Evolutionary conservation across 2,329 filamentous ascomycete species (phyloP).

Genomic region (Colletotrichum zoysiae): DNA sequence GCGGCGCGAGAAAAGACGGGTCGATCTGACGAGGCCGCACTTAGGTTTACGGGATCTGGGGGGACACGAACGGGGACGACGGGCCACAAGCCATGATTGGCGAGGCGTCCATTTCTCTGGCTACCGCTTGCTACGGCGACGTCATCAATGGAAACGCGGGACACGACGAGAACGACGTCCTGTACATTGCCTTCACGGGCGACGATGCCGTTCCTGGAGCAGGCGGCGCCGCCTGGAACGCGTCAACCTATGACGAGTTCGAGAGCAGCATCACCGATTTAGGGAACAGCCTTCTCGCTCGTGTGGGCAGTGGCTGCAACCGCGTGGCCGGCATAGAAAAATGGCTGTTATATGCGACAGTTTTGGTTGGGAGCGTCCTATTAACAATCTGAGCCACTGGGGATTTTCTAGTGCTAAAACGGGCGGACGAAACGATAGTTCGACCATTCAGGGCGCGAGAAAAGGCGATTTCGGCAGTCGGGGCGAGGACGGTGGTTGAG

Average conservation of each 20-base stretch:
- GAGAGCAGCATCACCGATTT: slow-evolving; percentile 63
- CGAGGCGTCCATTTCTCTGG: slow-evolving; percentile 69
- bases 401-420: neutral
- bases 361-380: neutral
- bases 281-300: slow-evolving; percentile 64
- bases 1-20: neutral
- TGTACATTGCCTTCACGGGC: slow-evolving; percentile 73
- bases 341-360: neutral
- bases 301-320: slow-evolving; percentile 46
- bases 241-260: slow-evolving; percentile 62
- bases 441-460: neutral
- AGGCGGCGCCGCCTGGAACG: slow-evolving; percentile 66
- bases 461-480: neutral
- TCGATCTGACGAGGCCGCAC: neutral
- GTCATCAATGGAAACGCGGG: slow-evolving; percentile 67
- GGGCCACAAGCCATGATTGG: slow-evolving; percentile 62
- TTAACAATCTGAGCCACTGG: neutral
- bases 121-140: slow-evolving; percentile 67
- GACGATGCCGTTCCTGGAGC: slow-evolving; percentile 67
- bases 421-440: neutral
- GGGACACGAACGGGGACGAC: slow-evolving; percentile 70
- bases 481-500: neutral
- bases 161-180: slow-evolving; percentile 68
- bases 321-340: neutral
- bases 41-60: slow-evolving; percentile 71